phyloP scores from a whole-genome alignment of 2,329 filamentous ascomycete species.

The Aspergillus sp. region DNA sequence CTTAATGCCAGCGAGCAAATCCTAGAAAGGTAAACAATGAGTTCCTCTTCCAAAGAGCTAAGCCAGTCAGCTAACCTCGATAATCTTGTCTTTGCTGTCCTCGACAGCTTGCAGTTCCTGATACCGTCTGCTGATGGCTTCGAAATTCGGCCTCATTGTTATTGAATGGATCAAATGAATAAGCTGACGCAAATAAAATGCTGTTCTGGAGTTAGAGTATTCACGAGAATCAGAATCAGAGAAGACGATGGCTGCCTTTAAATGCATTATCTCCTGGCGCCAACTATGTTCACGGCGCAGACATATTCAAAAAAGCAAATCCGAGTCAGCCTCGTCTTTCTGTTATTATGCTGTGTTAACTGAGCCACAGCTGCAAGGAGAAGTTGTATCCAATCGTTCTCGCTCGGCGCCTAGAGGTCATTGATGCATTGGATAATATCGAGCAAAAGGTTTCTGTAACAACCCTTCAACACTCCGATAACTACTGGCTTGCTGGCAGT shows the following conservation, averaged over 20 bases:
- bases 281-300: too few relatives aligned
- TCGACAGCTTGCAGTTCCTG: slow-evolving; percentile 12
- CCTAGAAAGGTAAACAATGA: neutral
- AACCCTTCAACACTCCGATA: too few relatives aligned
- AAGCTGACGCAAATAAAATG: too few relatives aligned
- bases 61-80: slow-evolving; percentile 13
- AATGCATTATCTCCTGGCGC: too few relatives aligned
- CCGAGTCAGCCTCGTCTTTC: neutral
- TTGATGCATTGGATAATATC: neutral
- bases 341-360: neutral
- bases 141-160: neutral
- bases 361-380: neutral
- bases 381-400: neutral
- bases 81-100: slow-evolving; percentile 19
- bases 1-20: slow-evolving; percentile 13
- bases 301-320: neutral
- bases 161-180: neutral
- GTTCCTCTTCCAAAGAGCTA: too few relatives aligned
- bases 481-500: too few relatives aligned
- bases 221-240: too few relatives aligned
- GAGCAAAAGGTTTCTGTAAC: neutral
- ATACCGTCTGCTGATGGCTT: neutral
- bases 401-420: neutral
- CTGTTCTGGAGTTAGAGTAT: too few relatives aligned
- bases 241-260: too few relatives aligned